Percentiles rank a stretch among this genome's conserved stretches.
Conservation (phyloP, 1,139 yeast genomes). For the Debaryomyces udenii region DNA sequence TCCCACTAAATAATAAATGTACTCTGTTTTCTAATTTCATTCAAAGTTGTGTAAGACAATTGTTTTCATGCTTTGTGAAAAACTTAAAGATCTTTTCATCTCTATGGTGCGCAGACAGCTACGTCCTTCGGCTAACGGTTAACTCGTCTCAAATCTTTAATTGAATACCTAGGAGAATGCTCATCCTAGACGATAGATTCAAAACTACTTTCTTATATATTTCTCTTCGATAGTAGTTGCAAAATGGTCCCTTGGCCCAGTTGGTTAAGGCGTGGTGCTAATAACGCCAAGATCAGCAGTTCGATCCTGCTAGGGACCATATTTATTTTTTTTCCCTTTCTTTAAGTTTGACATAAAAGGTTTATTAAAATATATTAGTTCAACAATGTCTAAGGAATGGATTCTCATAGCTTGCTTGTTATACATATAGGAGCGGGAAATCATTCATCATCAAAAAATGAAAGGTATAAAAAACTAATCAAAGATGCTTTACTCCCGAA, state of each 20-base stretch:
- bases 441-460: constrained; percentile 24
- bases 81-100: too few relatives aligned
- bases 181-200: too few relatives aligned
- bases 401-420: constrained; percentile 16
- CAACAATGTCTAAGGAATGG: constrained; percentile 2
- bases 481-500: constrained; percentile 22
- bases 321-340: constrained; percentile 21
- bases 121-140: too few relatives aligned
- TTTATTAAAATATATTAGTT: background rate
- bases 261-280: constrained; percentile 92
- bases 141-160: too few relatives aligned
- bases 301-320: constrained; percentile 89
- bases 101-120: too few relatives aligned
- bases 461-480: constrained; percentile 27
- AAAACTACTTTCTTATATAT: background rate
- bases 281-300: constrained; percentile 84
- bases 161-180: too few relatives aligned
- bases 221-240: background rate
- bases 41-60: too few relatives aligned
- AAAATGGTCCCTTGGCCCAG: constrained; percentile 79
- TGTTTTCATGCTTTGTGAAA: too few relatives aligned
- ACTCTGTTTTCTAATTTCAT: too few relatives aligned
- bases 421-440: constrained; percentile 48
- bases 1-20: too few relatives aligned
- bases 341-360: too few relatives aligned